Evolutionary conservation across 2,329 filamentous ascomycete species (phyloP).

Genomic region (Cladophialophora exuberans): DNA sequence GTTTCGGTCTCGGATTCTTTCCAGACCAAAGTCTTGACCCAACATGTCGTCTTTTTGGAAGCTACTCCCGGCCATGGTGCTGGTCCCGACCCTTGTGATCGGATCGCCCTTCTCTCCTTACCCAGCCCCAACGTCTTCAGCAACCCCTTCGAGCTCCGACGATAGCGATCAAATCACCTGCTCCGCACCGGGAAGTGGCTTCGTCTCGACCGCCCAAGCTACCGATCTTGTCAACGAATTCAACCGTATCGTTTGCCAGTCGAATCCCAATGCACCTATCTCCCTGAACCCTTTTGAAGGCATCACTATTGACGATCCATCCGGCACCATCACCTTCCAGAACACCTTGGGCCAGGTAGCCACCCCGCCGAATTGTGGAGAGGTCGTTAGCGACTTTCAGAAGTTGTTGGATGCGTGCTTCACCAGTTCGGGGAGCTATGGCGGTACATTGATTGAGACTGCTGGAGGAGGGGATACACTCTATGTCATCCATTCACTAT

Average conservation of each 20-base stretch:
- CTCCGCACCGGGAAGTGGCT: slow-evolving; percentile 1
- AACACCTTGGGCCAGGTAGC: slow-evolving; percentile 11
- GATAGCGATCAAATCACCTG: slow-evolving; percentile 12
- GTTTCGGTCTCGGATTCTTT: too few species aligned
- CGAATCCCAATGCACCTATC: slow-evolving; percentile 7
- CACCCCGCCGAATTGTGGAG: slow-evolving; percentile 9
- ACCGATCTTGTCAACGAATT: slow-evolving; percentile 10
- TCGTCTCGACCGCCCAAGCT: slow-evolving; percentile 6
- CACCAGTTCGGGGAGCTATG: slow-evolving; percentile 5
- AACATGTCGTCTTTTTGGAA: slow-evolving; percentile 1
- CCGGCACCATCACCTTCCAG: slow-evolving; percentile 15
- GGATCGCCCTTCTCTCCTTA: neutral
- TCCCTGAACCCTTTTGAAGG: slow-evolving; percentile 9
- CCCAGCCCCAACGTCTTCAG: too few species aligned
- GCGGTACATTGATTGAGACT: slow-evolving; percentile 11
- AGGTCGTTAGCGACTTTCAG: slow-evolving; percentile 11
- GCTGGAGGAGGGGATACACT: slow-evolving; percentile 4
- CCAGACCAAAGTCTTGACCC: neutral
- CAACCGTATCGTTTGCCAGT: slow-evolving; percentile 11
- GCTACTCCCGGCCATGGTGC: slow-evolving; percentile 2
- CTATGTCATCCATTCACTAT: slow-evolving; percentile 14
- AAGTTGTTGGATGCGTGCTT: slow-evolving; percentile 13
- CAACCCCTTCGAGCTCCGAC: neutral
- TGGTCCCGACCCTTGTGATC: slow-evolving; percentile 5
- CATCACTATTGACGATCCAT: slow-evolving; percentile 1